A percentile compares a stretch with the other conserved stretches of the same genome.
phyloP scores from a whole-genome alignment of 768 basidiomycete species.

The Dentipellis sp. region DNA sequence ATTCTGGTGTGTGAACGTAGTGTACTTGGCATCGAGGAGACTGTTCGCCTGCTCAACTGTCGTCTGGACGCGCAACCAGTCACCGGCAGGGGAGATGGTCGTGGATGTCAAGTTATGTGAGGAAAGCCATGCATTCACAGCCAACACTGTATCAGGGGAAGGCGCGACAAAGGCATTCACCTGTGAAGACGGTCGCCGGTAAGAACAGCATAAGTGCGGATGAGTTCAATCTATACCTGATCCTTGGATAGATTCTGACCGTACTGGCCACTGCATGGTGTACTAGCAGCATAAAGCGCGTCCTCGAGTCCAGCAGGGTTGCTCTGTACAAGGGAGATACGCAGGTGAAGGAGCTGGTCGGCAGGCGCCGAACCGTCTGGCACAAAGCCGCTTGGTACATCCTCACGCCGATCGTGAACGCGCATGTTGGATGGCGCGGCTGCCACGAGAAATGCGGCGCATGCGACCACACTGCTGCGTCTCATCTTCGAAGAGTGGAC shows the following conservation, averaged over 20 bases:
- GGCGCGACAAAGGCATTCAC: conserved; percentile 9
- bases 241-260: neutral
- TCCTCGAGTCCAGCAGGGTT: neutral
- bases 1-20: conserved; percentile 5
- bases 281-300: neutral
- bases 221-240: neutral
- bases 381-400: neutral
- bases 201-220: neutral
- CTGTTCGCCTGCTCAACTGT: conserved; percentile 11
- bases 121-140: conserved; percentile 4
- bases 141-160: neutral
- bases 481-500: neutral
- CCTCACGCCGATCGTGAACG: neutral
- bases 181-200: neutral
- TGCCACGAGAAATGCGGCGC: neutral
- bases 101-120: conserved; percentile 5
- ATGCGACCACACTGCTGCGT: neutral
- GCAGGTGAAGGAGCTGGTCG: neutral
- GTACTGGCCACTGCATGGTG: neutral
- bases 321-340: neutral
- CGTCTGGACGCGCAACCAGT: conserved; percentile 20
- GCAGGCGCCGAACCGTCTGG: neutral
- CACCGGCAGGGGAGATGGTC: conserved; percentile 9
- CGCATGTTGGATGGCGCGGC: neutral
- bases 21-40: conserved; percentile 12